Evolutionary conservation across 2,329 filamentous ascomycete genomes (phyloP).

Genomic region (Arthrobotrys pseudoclavata): DNA sequence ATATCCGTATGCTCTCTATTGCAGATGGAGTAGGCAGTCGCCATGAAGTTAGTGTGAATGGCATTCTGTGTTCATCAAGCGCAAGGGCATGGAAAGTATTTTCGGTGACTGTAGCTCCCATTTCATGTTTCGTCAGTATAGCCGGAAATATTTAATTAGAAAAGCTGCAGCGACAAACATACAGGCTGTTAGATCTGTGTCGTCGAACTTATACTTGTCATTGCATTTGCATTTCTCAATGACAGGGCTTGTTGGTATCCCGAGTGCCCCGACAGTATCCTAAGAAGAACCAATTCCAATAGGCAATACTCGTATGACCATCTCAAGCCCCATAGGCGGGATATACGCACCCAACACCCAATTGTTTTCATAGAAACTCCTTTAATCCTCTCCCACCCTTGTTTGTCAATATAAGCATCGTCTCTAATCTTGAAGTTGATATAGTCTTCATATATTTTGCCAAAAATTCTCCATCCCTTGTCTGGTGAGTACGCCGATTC

Average conservation of each 20-base stretch:
- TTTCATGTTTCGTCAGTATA: neutral
- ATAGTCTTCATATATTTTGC: constrained; percentile 71
- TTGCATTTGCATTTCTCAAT: constrained; percentile 60
- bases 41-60: constrained; percentile 73
- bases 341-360: constrained; percentile 68
- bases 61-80: constrained; percentile 72
- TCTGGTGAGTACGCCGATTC: constrained; percentile 71
- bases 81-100: constrained; percentile 74
- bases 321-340: neutral
- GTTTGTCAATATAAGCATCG: constrained; percentile 55
- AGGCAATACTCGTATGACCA: neutral
- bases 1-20: constrained; percentile 42
- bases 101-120: constrained; percentile 64
- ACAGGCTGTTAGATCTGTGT: constrained; percentile 70
- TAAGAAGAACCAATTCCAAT: neutral
- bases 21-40: constrained; percentile 64
- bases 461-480: constrained; percentile 72
- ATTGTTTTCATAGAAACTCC: constrained; percentile 69
- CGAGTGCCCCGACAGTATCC: constrained; percentile 67
- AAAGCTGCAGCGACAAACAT: constrained; percentile 64
- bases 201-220: constrained; percentile 65
- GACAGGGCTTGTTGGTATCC: constrained; percentile 66
- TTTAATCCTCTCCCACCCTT: constrained; percentile 58
- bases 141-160: neutral
- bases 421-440: constrained; percentile 58